Evolutionary conservation across 2,329 filamentous ascomycete genomes (phyloP).

Genomic region (Coleophoma crateriformis): DNA sequence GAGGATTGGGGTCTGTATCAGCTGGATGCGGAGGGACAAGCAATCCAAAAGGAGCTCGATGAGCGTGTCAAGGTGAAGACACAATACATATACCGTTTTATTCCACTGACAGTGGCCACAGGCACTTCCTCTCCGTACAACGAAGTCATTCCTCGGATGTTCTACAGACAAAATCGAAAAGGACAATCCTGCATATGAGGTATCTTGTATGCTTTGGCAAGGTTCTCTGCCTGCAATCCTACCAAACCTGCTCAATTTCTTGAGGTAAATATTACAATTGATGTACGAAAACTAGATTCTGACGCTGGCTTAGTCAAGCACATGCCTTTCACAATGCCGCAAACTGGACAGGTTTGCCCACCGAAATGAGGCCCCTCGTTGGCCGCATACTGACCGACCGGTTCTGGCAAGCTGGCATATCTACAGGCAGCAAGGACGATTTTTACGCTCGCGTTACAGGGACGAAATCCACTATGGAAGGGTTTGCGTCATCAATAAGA

Average conservation of each 20-base stretch:
- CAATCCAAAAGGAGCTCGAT: constrained; percentile 73
- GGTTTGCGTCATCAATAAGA: constrained; percentile 87
- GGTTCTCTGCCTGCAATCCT: constrained; percentile 76
- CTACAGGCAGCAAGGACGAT: constrained; percentile 89
- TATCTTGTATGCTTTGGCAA: constrained; percentile 78
- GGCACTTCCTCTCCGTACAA: constrained; percentile 74
- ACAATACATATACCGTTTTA: constrained; percentile 2
- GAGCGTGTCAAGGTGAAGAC: constrained; percentile 58
- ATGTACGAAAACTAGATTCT: neutral
- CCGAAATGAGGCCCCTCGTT: constrained; percentile 72
- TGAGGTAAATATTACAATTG: constrained; percentile 47
- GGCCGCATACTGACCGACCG: constrained; percentile 83
- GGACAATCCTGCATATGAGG: constrained; percentile 64
- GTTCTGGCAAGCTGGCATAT: constrained; percentile 98
- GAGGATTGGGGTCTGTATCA: constrained; percentile 76
- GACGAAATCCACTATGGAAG: constrained; percentile 85
- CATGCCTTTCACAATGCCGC: constrained; percentile 85
- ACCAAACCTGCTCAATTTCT: constrained; percentile 78
- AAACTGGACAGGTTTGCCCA: constrained; percentile 74
- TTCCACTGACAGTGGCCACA: constrained; percentile 23
- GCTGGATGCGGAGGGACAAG: constrained; percentile 73
- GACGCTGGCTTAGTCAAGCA: constrained; percentile 54
- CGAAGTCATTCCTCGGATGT: constrained; percentile 87
- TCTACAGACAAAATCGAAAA: constrained; percentile 86
- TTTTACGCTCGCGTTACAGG: constrained; percentile 90